phyloP scores from a whole-genome alignment of 129 eudicot species.

The Erigeron canadensis region DNA sequence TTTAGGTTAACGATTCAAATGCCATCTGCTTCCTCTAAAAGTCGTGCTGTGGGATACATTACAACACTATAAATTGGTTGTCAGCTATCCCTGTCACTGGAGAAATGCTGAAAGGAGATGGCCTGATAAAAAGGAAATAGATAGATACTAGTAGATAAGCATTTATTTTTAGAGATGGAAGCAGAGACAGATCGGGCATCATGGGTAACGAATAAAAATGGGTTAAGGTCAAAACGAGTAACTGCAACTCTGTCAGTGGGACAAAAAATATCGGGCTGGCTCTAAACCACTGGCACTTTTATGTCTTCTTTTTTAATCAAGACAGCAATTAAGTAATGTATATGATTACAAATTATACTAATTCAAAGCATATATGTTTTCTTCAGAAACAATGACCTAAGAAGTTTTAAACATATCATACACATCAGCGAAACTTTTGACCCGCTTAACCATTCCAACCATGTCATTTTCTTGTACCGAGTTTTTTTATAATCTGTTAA shows the following conservation, averaged over 20 bases:
- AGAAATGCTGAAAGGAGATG: slow-evolving; percentile 24
- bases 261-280: neutral
- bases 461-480: no score
- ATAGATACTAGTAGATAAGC: neutral
- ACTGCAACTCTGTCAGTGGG: neutral
- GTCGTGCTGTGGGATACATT: slow-evolving; percentile 13
- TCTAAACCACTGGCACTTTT: neutral
- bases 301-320: neutral
- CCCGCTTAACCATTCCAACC: neutral
- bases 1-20: slow-evolving; percentile 16
- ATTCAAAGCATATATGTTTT: no score
- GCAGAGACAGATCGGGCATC: neutral
- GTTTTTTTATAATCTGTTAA: neutral
- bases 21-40: slow-evolving; percentile 11
- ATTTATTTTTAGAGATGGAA: slow-evolving; percentile 1
- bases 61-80: slow-evolving; percentile 7
- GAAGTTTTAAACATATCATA: neutral
- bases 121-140: slow-evolving; percentile 20
- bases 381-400: neutral
- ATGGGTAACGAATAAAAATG: neutral
- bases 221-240: neutral
- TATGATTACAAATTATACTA: neutral
- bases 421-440: neutral
- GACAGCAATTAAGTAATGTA: neutral
- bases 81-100: slow-evolving; percentile 16